phyloP scores from a whole-genome alignment of 2,329 filamentous ascomycete genomes.

The Cladophialophora bantiana region DNA sequence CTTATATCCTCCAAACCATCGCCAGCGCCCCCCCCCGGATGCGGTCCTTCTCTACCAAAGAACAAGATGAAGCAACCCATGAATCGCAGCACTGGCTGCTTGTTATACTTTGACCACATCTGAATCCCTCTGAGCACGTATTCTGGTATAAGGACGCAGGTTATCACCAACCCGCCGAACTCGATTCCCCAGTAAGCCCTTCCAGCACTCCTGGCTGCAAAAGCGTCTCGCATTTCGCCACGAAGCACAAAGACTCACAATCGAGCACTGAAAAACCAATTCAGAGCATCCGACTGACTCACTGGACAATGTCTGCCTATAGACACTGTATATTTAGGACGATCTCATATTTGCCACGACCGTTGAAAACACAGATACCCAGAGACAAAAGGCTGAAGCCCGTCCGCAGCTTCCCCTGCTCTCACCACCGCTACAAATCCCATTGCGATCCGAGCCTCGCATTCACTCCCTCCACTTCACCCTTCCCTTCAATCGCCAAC shows the following conservation, averaged over 20 bases:
- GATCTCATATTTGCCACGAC: slow-evolving; percentile 18
- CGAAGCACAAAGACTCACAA: slow-evolving; percentile 24
- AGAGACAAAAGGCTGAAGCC: slow-evolving; percentile 17
- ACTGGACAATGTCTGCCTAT: slow-evolving; percentile 32
- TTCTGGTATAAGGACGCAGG: slow-evolving; percentile 6
- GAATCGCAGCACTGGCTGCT: slow-evolving; percentile 36
- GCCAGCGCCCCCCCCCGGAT: slow-evolving; percentile 6
- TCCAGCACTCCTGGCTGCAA: slow-evolving; percentile 5
- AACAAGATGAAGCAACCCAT: slow-evolving; percentile 31
- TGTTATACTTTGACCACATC: slow-evolving; percentile 17
- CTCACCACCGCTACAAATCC: slow-evolving; percentile 2
- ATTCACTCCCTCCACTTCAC: slow-evolving; percentile 18
- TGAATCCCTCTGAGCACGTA: slow-evolving; percentile 18
- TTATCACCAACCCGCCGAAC: slow-evolving; percentile 8
- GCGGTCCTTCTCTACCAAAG: slow-evolving; percentile 15
- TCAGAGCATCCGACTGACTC: slow-evolving; percentile 30
- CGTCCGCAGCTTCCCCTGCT: slow-evolving; percentile 8
- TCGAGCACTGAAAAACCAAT: slow-evolving; percentile 16
- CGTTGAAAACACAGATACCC: slow-evolving; percentile 8
- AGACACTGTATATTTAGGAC: slow-evolving; percentile 27
- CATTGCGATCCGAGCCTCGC: slow-evolving; percentile 22
- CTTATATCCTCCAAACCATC: slow-evolving; percentile 24
- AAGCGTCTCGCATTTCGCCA: slow-evolving; percentile 21
- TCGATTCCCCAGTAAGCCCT: slow-evolving; percentile 16
- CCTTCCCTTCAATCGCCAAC: not conserved